Evolutionary conservation across 352 stramenopile genomes (phyloP).

Genomic region (Saprolegnia diclina): DNA sequence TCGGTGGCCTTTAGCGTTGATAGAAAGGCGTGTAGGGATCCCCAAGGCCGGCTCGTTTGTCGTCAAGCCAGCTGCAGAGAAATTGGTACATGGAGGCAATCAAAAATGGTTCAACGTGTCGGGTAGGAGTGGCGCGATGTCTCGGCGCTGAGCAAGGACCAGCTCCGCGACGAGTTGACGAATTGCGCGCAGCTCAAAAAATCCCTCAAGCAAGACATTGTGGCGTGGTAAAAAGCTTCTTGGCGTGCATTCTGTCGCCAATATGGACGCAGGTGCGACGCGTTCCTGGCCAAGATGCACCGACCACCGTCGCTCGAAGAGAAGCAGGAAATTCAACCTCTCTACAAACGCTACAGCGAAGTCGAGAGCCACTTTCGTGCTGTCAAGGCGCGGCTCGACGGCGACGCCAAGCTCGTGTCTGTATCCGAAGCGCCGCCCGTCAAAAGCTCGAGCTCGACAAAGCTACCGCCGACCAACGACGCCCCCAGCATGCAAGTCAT

Average conservation of each 20-base stretch:
- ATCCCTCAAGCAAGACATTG: constrained; percentile 23
- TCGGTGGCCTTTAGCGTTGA: too few species aligned
- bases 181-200: constrained; percentile 16
- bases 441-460: background rate
- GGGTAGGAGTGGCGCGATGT: constrained; percentile 22
- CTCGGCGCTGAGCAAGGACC: constrained; percentile 14
- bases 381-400: constrained; percentile 16
- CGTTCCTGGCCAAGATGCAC: constrained; percentile 19
- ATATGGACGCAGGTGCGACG: constrained; percentile 18
- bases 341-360: constrained; percentile 27
- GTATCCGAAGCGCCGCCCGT: background rate
- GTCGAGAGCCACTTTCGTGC: constrained; percentile 10
- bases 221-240: constrained; percentile 24
- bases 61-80: constrained; percentile 14
- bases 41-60: constrained; percentile 24
- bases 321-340: constrained; percentile 25
- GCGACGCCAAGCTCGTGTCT: background rate
- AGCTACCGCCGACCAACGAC: background rate
- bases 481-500: background rate
- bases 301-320: constrained; percentile 21
- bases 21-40: constrained; percentile 3
- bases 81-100: background rate
- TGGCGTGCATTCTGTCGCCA: too few species aligned
- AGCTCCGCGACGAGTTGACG: constrained; percentile 16
- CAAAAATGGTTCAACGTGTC: background rate